phyloP scores from a whole-genome alignment of 1,284 basidiomycete genomes.

The Pterulicium gracile region DNA sequence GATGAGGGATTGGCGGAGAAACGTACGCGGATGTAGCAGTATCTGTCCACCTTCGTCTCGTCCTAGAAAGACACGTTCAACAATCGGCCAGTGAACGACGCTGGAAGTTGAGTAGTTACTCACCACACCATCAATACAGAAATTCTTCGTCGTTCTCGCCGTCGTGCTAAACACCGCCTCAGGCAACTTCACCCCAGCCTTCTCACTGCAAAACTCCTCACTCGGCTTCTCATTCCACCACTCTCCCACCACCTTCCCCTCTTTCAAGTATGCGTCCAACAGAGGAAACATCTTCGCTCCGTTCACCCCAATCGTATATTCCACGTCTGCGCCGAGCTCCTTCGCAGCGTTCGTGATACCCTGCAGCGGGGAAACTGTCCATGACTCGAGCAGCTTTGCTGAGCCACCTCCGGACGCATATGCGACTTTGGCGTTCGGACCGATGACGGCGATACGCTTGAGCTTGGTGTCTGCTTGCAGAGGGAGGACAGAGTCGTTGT shows the following conservation, averaged over 20 bases:
- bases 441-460: slow-evolving; percentile 38
- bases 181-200: slow-evolving; percentile 10
- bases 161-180: slow-evolving; percentile 23
- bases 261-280: slow-evolving; percentile 22
- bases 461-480: slow-evolving; percentile 24
- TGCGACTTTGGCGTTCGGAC: slow-evolving; percentile 42
- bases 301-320: slow-evolving; percentile 24
- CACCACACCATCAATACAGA: slow-evolving; percentile 31
- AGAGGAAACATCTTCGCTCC: slow-evolving; percentile 28
- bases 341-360: slow-evolving; percentile 31
- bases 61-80: slow-evolving; percentile 14
- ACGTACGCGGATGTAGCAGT: slow-evolving; percentile 27
- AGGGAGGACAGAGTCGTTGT: slow-evolving; percentile 31
- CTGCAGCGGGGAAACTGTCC: slow-evolving; percentile 37
- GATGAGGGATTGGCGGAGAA: neutral
- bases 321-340: slow-evolving; percentile 26
- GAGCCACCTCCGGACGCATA: slow-evolving; percentile 45
- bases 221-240: slow-evolving; percentile 32
- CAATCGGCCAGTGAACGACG: neutral
- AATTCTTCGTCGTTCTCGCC: slow-evolving; percentile 23
- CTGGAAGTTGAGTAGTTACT: slow-evolving; percentile 11
- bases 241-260: slow-evolving; percentile 25
- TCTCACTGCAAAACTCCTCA: slow-evolving; percentile 18
- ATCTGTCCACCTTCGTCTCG: slow-evolving; percentile 25
- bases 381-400: slow-evolving; percentile 33